Percentiles rank a stretch among this genome's conserved stretches.
phyloP scores from a whole-genome alignment of 768 basidiomycete species.

The Suillus paluster region DNA sequence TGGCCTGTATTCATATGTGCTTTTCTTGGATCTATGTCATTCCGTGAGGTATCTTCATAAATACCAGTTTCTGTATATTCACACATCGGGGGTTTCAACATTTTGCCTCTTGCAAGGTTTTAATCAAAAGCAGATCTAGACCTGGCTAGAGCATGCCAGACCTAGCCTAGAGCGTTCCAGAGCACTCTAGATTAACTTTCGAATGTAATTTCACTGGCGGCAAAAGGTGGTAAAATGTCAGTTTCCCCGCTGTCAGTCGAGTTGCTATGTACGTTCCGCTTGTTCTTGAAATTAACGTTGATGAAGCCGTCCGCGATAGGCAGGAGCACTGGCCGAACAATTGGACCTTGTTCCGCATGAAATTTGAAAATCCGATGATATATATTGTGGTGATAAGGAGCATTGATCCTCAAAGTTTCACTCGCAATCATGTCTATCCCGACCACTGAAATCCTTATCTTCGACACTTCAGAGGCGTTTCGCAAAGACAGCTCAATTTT shows the following conservation, averaged over 20 bases:
- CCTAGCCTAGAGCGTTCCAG: no score
- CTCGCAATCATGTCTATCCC: conserved; percentile 16
- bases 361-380: background rate
- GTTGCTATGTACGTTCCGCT: background rate
- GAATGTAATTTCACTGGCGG: no score
- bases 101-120: no score
- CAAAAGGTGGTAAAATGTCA: no score
- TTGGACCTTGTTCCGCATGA: no score
- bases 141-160: no score
- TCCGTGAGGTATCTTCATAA: background rate
- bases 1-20: background rate
- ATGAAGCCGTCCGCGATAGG: background rate
- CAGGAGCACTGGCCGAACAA: no score
- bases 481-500: conserved; percentile 7
- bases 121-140: no score
- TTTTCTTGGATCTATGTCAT: background rate
- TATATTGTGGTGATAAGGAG: background rate
- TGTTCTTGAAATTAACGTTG: background rate
- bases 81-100: no score
- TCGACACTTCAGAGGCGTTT: conserved; percentile 18
- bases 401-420: background rate
- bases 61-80: background rate
- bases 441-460: conserved; percentile 29
- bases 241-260: no score
- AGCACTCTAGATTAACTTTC: no score